Percentiles rank a stretch among this genome's conserved stretches.
These are phyloP conservation scores for Xylaria sp. DNA, from an alignment of 2,329 filamentous ascomycete genomes.

Conservation along the genomic window DNA sequence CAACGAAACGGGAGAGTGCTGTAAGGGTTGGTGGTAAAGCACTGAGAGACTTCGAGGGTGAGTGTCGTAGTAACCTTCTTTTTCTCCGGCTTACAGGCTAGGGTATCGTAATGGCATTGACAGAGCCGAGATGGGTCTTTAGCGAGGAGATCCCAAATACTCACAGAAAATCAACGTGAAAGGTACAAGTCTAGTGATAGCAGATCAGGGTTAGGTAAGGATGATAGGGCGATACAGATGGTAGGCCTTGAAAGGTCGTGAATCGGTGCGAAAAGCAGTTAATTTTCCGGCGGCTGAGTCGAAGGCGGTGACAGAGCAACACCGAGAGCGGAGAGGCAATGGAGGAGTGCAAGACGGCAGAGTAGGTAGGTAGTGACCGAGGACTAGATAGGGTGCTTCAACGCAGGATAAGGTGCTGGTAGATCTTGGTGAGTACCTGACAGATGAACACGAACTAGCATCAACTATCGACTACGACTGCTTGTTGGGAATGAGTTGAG, in stretches of 20 bases:
- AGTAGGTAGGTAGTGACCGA: too few species aligned
- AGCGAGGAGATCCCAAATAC: not conserved
- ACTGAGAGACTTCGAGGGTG: not conserved
- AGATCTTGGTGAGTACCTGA: not conserved
- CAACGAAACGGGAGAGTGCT: not conserved
- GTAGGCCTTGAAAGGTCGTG: not conserved
- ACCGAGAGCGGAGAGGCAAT: constrained; percentile 23
- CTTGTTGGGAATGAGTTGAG: not conserved
- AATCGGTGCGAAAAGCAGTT: constrained; percentile 11
- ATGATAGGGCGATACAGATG: not conserved
- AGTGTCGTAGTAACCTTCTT: not conserved
- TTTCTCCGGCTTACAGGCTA: not conserved
- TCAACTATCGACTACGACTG: not conserved
- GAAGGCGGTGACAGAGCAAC: constrained; percentile 8
- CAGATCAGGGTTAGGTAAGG: not conserved
- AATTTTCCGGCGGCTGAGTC: not conserved
- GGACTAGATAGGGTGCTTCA: not conserved
- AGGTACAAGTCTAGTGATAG: not conserved
- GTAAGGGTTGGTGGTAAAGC: not conserved
- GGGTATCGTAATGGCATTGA: not conserved
- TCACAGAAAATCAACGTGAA: constrained; percentile 3
- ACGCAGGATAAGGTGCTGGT: not conserved
- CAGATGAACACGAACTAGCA: not conserved
- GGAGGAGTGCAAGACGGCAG: constrained; percentile 3
- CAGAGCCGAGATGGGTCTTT: not conserved